phyloP scores from a whole-genome alignment of 345 rosid species.

The Eucalyptus tenuipes region DNA sequence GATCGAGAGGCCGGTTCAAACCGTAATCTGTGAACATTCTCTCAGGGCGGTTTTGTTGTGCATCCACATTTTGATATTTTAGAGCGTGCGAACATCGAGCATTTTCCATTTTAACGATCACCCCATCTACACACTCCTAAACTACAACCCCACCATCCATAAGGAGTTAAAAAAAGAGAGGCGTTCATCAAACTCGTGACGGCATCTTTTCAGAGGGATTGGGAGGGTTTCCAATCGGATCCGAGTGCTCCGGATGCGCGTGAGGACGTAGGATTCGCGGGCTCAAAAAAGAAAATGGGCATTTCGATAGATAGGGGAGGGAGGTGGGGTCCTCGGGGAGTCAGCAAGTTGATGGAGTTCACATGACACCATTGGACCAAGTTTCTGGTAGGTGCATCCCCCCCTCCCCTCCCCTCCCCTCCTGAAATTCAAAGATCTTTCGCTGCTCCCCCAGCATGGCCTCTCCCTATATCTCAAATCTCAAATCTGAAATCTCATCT shows the following conservation, averaged over 20 bases:
- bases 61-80: accelerated
- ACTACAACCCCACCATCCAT: not conserved
- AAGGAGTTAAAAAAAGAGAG: accelerated
- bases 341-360: conserved; percentile 9
- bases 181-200: not conserved
- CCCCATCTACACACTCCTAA: not conserved
- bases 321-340: not conserved
- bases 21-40: not conserved
- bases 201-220: not conserved
- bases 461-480: not conserved
- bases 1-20: not conserved
- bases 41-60: accelerated
- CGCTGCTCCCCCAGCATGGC: conserved; percentile 8
- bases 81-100: accelerated
- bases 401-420: not conserved
- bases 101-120: accelerated
- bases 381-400: conserved; percentile 10
- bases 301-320: not conserved
- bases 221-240: not conserved
- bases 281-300: not conserved
- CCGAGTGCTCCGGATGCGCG: not conserved
- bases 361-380: conserved; percentile 3
- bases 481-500: too few relatives aligned
- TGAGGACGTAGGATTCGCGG: not conserved
- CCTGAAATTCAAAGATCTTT: not conserved